These are phyloP conservation scores for Paramyrothecium sp. DNA, from an alignment of 2,329 filamentous ascomycete genomes.

Conservation along the genomic window DNA sequence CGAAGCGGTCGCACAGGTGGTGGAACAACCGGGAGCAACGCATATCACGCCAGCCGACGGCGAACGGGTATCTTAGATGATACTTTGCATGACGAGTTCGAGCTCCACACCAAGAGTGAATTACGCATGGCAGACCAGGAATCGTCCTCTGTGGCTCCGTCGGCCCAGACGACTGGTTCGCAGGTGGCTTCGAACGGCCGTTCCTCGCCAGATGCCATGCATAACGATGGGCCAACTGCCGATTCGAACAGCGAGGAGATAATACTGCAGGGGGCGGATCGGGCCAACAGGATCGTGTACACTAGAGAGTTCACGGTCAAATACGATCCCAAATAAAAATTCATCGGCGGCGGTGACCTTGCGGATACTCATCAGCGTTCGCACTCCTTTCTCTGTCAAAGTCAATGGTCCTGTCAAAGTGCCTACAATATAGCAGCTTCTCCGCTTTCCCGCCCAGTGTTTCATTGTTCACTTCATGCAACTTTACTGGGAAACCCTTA, in stretches of 20 bases:
- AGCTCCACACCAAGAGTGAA: conserved; percentile 4
- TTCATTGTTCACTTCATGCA: too few relatives aligned
- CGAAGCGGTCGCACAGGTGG: conserved; percentile 2
- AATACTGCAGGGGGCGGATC: background rate
- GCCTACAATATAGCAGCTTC: too few relatives aligned
- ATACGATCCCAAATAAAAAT: background rate
- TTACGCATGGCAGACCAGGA: background rate
- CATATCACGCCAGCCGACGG: background rate
- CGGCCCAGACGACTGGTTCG: background rate
- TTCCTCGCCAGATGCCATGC: background rate
- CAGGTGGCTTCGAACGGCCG: background rate
- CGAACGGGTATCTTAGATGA: background rate
- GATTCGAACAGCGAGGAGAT: background rate
- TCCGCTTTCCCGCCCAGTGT: too few relatives aligned
- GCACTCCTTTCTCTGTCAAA: too few relatives aligned
- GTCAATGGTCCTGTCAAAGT: too few relatives aligned
- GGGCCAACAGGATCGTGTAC: background rate
- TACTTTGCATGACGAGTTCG: conserved; percentile 3
- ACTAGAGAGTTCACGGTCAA: background rate
- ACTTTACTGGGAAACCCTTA: too few relatives aligned
- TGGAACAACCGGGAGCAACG: conserved; percentile 1
- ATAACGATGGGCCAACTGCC: background rate
- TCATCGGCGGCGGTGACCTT: too few relatives aligned
- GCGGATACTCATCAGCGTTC: too few relatives aligned
- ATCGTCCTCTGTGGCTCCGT: background rate